Evolutionary conservation across 345 rosid genomes (phyloP).

Genomic region (Gossypium ekmanianum): DNA sequence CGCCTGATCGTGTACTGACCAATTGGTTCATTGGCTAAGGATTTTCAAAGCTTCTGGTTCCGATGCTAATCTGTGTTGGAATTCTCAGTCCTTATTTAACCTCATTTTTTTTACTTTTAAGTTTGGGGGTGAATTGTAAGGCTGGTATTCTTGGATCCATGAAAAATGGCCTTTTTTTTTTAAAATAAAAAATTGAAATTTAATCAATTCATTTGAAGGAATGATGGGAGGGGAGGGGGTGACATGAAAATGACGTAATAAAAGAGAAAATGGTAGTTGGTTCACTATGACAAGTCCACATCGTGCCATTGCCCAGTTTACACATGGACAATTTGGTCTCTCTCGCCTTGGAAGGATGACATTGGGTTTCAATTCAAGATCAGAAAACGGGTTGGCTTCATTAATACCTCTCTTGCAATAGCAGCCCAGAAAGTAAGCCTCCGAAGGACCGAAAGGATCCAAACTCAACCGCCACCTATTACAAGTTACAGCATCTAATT

Average conservation of each 20-base stretch:
- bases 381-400: background rate
- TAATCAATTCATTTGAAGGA: too few relatives aligned
- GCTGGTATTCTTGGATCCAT: background rate
- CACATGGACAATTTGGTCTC: conserved; percentile 3
- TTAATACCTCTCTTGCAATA: too few relatives aligned
- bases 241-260: background rate
- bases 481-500: too few relatives aligned
- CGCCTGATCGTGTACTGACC: background rate
- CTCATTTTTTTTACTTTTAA: background rate
- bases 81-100: background rate
- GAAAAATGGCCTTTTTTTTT: background rate
- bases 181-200: too few relatives aligned
- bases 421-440: too few relatives aligned
- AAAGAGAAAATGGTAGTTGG: background rate
- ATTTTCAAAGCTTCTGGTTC: background rate
- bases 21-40: background rate
- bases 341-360: background rate
- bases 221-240: background rate
- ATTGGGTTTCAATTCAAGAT: background rate
- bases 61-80: background rate
- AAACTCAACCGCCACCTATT: too few relatives aligned
- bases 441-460: too few relatives aligned
- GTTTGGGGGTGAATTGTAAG: background rate
- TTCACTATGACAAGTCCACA: background rate
- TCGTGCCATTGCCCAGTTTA: background rate